Evolutionary conservation across 169 alveolate species (phyloP), one percentile per base, ranked within the genome.

Genomic region (Ichthyophthirius multifiliis): DNA sequence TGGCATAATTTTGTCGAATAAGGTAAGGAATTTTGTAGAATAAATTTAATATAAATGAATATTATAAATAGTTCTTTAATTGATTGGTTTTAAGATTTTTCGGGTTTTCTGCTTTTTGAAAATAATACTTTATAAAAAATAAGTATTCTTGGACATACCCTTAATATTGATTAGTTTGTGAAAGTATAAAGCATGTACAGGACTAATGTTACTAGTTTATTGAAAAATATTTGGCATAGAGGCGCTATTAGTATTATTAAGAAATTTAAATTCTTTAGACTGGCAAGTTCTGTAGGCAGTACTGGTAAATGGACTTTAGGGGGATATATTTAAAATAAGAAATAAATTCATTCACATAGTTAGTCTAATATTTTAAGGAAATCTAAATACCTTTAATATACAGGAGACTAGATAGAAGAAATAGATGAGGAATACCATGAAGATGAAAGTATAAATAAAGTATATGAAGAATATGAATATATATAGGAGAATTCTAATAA

Each of bases 191-290:
- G 87, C 34, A 43, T 90, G n/a, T 88, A 85, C 77, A 83, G 92
- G 71, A 74, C 74, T 13, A 93, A 90, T 77, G 85, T 83, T 3
- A 71, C 85, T 43, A 81, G 88, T 63, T 74, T 93, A 20, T 73
- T 93, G 48, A 65, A 89, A 30, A 83, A 90, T 74, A 76, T 93
- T 45, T 93, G 94, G 94, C 89, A 87, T 86, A 82, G 97, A 65
- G 97, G 97, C 12, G 92, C 92, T 5, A 88, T 93, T 18, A 48
- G 89, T 37, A 93, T 93, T 1, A 82, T 88, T 45, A 93, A 93
- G 83, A 86, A 89, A 39, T 85, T 85, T 64, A 93, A 90, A 48
- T 84, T 82, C 67, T 73, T 93, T 41, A 84, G 82, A 30, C 41
- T 43, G 41, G 93, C 86, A n/a, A n/a, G n/a, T n/a, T n/a, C n/a